Base-by-base conservation (phyloP, 140 eudicot species). In the Cichorium intybus region DNA sequence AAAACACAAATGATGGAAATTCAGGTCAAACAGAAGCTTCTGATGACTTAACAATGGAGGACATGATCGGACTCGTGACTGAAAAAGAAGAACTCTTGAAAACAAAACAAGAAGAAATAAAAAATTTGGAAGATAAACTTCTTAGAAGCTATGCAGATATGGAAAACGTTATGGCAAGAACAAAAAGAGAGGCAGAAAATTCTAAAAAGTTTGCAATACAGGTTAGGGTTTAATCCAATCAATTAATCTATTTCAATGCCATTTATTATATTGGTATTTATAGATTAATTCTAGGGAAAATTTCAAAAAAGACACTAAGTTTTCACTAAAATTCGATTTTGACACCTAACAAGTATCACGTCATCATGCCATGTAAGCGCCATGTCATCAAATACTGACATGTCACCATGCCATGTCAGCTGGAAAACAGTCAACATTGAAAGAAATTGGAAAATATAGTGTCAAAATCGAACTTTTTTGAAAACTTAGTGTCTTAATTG, bases 121-220 rank as follows among this genome's bases (percentile, higher is more conserved):
- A 70, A 29, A 45, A 63, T 8, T 75, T 82, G 90, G 74, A 84
- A 61, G 94, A 90, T 74, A 87, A 84, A 76, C 82, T 80, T 70
- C 72, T 90, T 55, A 81, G 97, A 26, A 70, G 84, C 20, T 84
- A 70, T 64, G 97, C 97, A 9, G 97, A 90, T 55, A 87, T 87
- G 90, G 95, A 87, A 75, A 90, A 90, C 79, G 81, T 82, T 56
- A 84, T 75, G 95, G 94, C 74, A 18, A 80, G 98, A 69, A 77
- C 96, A 43, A 84, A 82, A 45, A 89, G 96, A 55, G 98, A 88
- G 68, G 87, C 96, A 15, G 96, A 92, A 54, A 88, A 83, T 57
- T 74, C 89, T 28, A 92, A 88, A 71, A 92, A 92, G 65, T 88
- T 88, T 73, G 98, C 96, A 33, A 73, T 92, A 39, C 96, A 92